phyloP scores from a whole-genome alignment of 129 eudicot genomes.

The Chrysanthemum lavandulifolium region DNA sequence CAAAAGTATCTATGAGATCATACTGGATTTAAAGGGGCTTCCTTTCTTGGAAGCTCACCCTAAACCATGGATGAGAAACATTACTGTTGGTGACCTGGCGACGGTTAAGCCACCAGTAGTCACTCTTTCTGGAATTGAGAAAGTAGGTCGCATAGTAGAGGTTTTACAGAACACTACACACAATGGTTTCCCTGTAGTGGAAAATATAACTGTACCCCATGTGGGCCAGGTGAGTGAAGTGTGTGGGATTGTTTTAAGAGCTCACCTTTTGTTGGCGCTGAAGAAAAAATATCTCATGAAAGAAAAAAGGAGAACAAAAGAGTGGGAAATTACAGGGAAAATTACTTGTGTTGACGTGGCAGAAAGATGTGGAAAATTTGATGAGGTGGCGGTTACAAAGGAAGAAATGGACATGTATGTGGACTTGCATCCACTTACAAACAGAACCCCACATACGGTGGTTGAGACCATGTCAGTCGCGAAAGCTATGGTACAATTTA shows the following conservation, averaged over 20 bases:
- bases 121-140: conserved; percentile 75
- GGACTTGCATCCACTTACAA: conserved; percentile 86
- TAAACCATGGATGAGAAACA: conserved; percentile 90
- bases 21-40: conserved; percentile 79
- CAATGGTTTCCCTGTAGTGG: conserved; percentile 93
- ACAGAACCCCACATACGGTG: conserved; percentile 81
- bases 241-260: conserved; percentile 67
- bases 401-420: conserved; percentile 82
- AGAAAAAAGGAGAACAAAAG: conserved; percentile 67
- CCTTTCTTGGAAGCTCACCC: conserved; percentile 83
- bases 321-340: conserved; percentile 74
- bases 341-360: conserved; percentile 67
- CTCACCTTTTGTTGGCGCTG: conserved; percentile 69
- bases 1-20: conserved; percentile 81
- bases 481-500: conserved; percentile 89
- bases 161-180: conserved; percentile 75
- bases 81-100: conserved; percentile 76
- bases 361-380: conserved; percentile 57
- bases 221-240: conserved; percentile 46
- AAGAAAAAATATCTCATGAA: conserved; percentile 72
- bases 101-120: conserved; percentile 70
- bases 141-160: conserved; percentile 71
- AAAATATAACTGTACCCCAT: conserved; percentile 36
- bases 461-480: conserved; percentile 82
- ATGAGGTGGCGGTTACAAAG: conserved; percentile 68